A percentile compares a stretch with the other conserved stretches of the same genome.
phyloP scores from a whole-genome alignment of 805 yeast species.

The Suhomyces canberraensis region DNA sequence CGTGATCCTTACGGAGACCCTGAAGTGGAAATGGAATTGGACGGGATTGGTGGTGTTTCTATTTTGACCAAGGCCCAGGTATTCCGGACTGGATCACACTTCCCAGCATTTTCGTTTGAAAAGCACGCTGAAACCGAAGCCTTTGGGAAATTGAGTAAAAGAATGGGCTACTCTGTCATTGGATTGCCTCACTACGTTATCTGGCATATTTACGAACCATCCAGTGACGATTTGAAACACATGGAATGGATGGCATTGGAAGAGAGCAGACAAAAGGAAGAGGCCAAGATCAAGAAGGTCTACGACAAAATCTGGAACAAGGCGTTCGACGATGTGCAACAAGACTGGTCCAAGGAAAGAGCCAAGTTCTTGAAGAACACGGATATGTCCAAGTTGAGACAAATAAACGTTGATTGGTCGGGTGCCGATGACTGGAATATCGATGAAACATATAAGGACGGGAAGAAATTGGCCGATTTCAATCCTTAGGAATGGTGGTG shows the following conservation, averaged over 20 bases:
- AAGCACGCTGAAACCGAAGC: constrained; percentile 98
- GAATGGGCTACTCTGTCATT: constrained; percentile 82
- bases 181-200: constrained; percentile 76
- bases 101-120: constrained; percentile 94
- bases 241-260: constrained; percentile 88
- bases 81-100: constrained; percentile 84
- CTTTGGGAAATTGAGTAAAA: constrained; percentile 82
- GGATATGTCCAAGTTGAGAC: constrained; percentile 51
- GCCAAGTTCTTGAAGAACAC: constrained; percentile 71
- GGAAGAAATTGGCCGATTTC: constrained; percentile 41
- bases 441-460: constrained; percentile 22
- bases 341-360: constrained; percentile 71
- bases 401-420: constrained; percentile 64
- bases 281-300: constrained; percentile 58
- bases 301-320: constrained; percentile 71
- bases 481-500: constrained; percentile 23
- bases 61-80: constrained; percentile 84
- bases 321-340: constrained; percentile 74
- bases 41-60: constrained; percentile 97
- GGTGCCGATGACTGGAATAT: constrained; percentile 50
- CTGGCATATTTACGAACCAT: constrained; percentile 74
- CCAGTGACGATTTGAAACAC: constrained; percentile 82
- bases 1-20: constrained; percentile 95
- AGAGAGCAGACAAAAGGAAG: constrained; percentile 62
- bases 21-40: constrained; percentile 86